Conservation (phyloP, 768 basidiomycete genomes). For the Lactarius trivialis region DNA sequence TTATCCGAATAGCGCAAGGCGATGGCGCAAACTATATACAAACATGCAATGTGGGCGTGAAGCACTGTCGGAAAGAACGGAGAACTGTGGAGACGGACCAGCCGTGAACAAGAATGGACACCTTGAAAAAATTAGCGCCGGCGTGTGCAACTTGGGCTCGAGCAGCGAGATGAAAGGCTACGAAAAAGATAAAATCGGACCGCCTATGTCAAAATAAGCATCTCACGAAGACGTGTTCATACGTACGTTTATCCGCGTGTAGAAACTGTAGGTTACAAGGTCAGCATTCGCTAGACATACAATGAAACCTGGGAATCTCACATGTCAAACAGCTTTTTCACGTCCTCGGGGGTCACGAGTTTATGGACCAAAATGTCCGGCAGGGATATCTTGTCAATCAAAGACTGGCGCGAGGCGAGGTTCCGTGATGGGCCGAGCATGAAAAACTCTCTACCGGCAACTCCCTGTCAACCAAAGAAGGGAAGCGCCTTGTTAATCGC, state of each 20-base stretch:
- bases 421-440: slow-evolving; percentile 74
- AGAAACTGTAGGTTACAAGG: slow-evolving; percentile 47
- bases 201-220: slow-evolving; percentile 39
- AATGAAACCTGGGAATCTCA: slow-evolving; percentile 33
- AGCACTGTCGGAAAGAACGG: neutral
- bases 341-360: slow-evolving; percentile 68
- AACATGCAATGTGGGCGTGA: neutral
- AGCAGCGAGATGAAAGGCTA: slow-evolving; percentile 72
- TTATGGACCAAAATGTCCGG: slow-evolving; percentile 80
- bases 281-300: neutral
- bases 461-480: slow-evolving; percentile 42
- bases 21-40: slow-evolving; percentile 67
- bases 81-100: slow-evolving; percentile 43
- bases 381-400: slow-evolving; percentile 73
- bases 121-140: slow-evolving; percentile 70
- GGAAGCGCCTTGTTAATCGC: neutral
- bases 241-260: slow-evolving; percentile 56
- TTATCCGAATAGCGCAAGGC: slow-evolving; percentile 76
- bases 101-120: slow-evolving; percentile 92
- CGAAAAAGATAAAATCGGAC: slow-evolving; percentile 47
- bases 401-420: slow-evolving; percentile 56
- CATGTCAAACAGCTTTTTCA: slow-evolving; percentile 81
- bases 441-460: slow-evolving; percentile 77
- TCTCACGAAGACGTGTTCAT: neutral
- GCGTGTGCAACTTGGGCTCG: slow-evolving; percentile 79